Evolutionary conservation across 371 early-diverging fungal species (phyloP), one percentile per base, ranked within the genome.

Genomic region (Mucor indicus): DNA sequence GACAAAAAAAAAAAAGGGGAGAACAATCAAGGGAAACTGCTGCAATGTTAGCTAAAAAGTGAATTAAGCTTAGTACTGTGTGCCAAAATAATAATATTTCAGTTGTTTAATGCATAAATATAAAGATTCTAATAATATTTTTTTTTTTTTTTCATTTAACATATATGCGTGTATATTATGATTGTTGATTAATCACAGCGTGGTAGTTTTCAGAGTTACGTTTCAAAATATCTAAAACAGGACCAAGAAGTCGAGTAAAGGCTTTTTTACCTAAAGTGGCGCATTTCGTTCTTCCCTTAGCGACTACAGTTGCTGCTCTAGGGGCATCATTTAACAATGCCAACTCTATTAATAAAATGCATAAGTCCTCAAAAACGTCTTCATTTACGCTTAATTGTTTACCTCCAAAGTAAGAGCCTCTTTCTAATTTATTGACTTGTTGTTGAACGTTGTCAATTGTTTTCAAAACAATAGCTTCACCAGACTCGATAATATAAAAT

Each of bases 341-440:
- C 45, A 96, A 79, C 62, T 96, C 96, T 81, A 37, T 13, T 33
- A n/a, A 27, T 27, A 27, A 5, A 27, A 7, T 27, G 7, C 29
- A 27, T 27, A 7, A 27, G 7, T 7, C 11, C 5, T 27, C 5
- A 27, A 27, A 27, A 27, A 7, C 11, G 29, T 27, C 29, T n/a
- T n/a, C n/a, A n/a, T n/a, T n/a, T n/a, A n/a, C n/a, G n/a, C n/a
- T n/a, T n/a, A n/a, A n/a, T n/a, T n/a, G n/a, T 51, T 56, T 71
- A 90, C 92, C 93, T 76, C 98, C 98, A 83, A 98, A 98, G 61
- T 98, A 98, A 38, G 86, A 88, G 24, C 98, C 98, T 67, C 90
- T 87, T 32, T 77, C 75, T 50, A 90, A 64, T 23, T 82, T 76
- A 48, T 86, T 86, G n/a, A n/a, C n/a, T n/a, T n/a, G n/a, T n/a